Percentiles rank a stretch among this genome's conserved stretches.
These are phyloP conservation scores for Claviceps pazoutovae DNA, from an alignment of 2,329 filamentous ascomycete genomes.

Conservation along the genomic window DNA sequence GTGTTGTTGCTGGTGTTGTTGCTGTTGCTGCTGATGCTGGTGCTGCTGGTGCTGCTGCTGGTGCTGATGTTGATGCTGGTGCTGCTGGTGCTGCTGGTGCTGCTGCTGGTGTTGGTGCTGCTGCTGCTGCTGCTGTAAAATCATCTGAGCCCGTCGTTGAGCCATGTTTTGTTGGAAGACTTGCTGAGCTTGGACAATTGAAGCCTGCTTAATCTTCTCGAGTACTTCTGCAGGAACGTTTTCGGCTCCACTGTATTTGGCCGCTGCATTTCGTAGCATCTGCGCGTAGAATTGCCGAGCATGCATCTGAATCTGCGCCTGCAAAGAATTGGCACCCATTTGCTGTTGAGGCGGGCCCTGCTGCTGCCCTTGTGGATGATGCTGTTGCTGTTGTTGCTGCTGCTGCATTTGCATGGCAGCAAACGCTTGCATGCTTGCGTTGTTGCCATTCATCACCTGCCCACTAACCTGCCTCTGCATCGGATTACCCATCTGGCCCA, in stretches of 20 bases:
- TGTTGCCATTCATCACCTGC: slow-evolving; percentile 28
- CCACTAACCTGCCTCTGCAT: slow-evolving; percentile 23
- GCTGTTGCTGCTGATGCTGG: background rate
- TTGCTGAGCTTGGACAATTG: slow-evolving; percentile 24
- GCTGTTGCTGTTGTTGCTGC: slow-evolving; percentile 16
- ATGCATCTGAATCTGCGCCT: slow-evolving; percentile 21
- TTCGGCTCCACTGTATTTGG: slow-evolving; percentile 26
- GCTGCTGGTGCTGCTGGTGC: background rate
- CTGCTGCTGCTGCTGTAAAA: slow-evolving; percentile 25
- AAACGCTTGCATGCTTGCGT: slow-evolving; percentile 25
- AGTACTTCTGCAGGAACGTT: slow-evolving; percentile 32
- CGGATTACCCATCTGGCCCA: slow-evolving; percentile 24
- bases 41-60: background rate
- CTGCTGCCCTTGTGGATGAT: slow-evolving; percentile 11
- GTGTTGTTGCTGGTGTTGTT: background rate
- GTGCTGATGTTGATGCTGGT: background rate
- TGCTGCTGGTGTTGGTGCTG: slow-evolving; percentile 5
- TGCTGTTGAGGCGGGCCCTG: slow-evolving; percentile 17
- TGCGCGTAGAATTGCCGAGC: slow-evolving; percentile 25
- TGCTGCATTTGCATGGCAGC: slow-evolving; percentile 23
- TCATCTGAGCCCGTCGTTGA: slow-evolving; percentile 17
- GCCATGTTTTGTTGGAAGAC: slow-evolving; percentile 19
- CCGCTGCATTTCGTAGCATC: slow-evolving; percentile 19
- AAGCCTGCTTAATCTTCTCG: slow-evolving; percentile 30
- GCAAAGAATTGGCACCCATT: slow-evolving; percentile 12